Base-by-base conservation (phyloP, 106 monocot genomes). In the Posidonia australis region DNA sequence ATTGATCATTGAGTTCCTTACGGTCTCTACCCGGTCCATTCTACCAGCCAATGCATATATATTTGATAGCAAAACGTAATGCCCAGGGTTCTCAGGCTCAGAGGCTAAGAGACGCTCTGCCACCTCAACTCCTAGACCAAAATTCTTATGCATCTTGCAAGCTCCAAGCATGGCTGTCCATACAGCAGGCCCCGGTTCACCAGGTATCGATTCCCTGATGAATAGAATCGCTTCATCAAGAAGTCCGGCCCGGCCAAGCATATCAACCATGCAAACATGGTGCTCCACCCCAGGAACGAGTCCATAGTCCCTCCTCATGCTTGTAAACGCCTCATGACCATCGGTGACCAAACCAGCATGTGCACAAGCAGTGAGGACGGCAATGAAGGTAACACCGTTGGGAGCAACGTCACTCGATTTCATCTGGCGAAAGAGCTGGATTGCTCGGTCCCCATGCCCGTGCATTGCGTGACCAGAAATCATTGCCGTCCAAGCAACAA, bases 161-260 rank as follows among this genome's bases (percentile, higher is more conserved):
- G 81, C 85, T 25, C 81, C 81, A 27, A 81, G 64, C 76, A 85
- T 66, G 3, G 81, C 81, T 21, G 85, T 85, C 81, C 77, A 81
- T 18, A 80, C 69, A 12, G 78, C 81, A 9, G 78, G 65, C 31
- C 73, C 78, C 2, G 78, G 73, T 31, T 69, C 75, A 7, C 75
- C 81, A 6, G n/a, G 60, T 60, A 76, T 66, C 10, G 9, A 31
- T 28, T 76, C 73, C 53, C 30, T 32, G 27, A 81, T 72, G 44
- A 70, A 85, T 25, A 28, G 22, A 54, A 76, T 54, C 1, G 81
- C 85, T 46, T 81, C 70, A 13, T 70, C 46, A 25, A 85, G 67
- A 18, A 76, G 19, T 0, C 85, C 85, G 21, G 81, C 81, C n/a
- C 85, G 67, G 17, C 81, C 81, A 24, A 70, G 59, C 79, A 86